Evolutionary conservation across 2,329 filamentous ascomycete species (phyloP), one percentile per base, ranked within the genome.

Genomic region (Xylariaceae sp.): DNA sequence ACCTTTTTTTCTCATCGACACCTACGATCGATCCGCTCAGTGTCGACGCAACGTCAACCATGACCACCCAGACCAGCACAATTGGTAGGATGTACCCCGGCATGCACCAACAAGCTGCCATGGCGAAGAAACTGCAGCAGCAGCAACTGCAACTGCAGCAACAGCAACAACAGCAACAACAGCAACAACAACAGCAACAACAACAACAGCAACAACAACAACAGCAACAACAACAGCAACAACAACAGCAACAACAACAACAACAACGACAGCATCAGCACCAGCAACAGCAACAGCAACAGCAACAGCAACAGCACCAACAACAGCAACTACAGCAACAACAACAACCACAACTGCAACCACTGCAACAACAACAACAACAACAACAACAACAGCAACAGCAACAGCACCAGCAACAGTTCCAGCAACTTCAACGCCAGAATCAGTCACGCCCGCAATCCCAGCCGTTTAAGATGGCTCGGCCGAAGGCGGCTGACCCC

Each of bases 41-140:
- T 54, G 84, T 94, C 59, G 82, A 88, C 64, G 74, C 74, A 39
- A 71, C 74, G 1, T 73, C 70, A 4, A 68, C 73, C 47, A 74
- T 75, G 55, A 73, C 75, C 0, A 73, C 75, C 0, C 75, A 81
- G 57, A 75, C 80, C 37, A 75, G 73, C 68, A 79, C 73, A 56
- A 79, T 85, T 50, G 87, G 89, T 61, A 85, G 91, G 61, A 85
- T 95, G 63, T 96, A 89, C 77, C 92, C 92, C 9, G 92, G 91
- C 51, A 94, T 95, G 80, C 92, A 97, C 74, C 90, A 91, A 69
- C 84, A 87, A 72, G 91, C 90, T 48, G 89, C 89, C 56, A 75
- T 89, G 65, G 86, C 85, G 59, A 89, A 88, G 74, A 85, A 85
- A 6, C 81, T 44, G 26, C 30, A 31, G 3, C 48, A 65, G 37